Evolutionary conservation across 495 filamentous ascomycete species (phyloP).

Genomic region (Hypoxylon trugodes): DNA sequence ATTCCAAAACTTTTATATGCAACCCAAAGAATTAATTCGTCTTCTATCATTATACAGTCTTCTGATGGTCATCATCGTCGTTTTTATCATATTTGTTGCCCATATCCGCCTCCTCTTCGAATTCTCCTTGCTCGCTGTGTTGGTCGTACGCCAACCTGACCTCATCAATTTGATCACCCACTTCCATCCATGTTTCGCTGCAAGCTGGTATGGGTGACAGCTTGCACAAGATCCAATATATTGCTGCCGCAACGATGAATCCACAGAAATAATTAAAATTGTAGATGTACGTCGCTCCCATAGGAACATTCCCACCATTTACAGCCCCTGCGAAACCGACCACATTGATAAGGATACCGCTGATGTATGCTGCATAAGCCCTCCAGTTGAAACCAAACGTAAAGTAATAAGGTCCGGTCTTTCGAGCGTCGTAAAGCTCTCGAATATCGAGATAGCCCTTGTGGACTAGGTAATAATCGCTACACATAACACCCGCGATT

Average conservation of each 20-base stretch:
- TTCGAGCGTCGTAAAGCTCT: slow-evolving; percentile 79
- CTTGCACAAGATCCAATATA: slow-evolving; percentile 76
- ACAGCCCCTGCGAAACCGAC: slow-evolving; percentile 90
- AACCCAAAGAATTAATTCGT: background rate
- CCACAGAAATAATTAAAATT: slow-evolving; percentile 90
- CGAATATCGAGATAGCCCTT: slow-evolving; percentile 81
- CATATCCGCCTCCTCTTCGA: slow-evolving; percentile 36
- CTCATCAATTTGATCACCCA: slow-evolving; percentile 70
- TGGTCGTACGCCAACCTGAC: slow-evolving; percentile 57
- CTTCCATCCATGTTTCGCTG: slow-evolving; percentile 82
- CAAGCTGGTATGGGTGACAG: slow-evolving; percentile 76
- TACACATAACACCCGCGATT: slow-evolving; percentile 89
- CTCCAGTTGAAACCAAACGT: slow-evolving; percentile 80
- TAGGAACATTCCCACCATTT: slow-evolving; percentile 66
- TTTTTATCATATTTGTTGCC: slow-evolving; percentile 28
- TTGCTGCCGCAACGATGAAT: slow-evolving; percentile 70
- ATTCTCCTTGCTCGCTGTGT: slow-evolving; percentile 29
- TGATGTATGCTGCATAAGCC: slow-evolving; percentile 83
- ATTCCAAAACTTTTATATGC: background rate
- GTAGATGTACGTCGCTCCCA: slow-evolving; percentile 87
- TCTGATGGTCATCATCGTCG: slow-evolving; percentile 16
- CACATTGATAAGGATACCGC: slow-evolving; percentile 90
- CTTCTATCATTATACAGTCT: slow-evolving; percentile 19
- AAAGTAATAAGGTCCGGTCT: slow-evolving; percentile 75
- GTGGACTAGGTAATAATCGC: slow-evolving; percentile 90